Evolutionary conservation across 2,329 filamentous ascomycete species (phyloP), one percentile per base, ranked within the genome.

Genomic region (Fusarium palustre): DNA sequence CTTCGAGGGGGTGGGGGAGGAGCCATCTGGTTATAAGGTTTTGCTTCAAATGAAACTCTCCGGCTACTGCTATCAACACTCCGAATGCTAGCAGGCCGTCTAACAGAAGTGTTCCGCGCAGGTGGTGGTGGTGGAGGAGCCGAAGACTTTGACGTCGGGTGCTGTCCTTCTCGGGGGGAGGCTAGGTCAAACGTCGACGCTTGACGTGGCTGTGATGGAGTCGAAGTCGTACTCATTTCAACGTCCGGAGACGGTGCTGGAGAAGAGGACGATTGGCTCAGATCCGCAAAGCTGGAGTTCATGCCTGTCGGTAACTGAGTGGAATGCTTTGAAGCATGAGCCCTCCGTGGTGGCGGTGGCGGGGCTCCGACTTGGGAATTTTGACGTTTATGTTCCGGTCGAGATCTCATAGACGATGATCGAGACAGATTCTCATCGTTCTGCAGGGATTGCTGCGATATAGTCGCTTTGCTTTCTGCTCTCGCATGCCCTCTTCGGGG

Each of bases 281-380:
- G 22, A 41, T 61, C 57, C 22, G 82, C 9, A 79, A 82, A 8
- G 79, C 82, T 22, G 78, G 79, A 33, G 55, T 70, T 34, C 64
- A 71, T 42, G 39, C 63, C 56, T 59, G 72, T 43, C 47, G 66
- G 52, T 49, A 69, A 47, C 30, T 71, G 60, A 16, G 55, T 74
- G 5, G 74, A 69, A 42, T 77, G 77, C 38, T 75, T 80, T n/a
- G 79, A 75, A 18, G 69, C 74, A 47, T 81, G 79, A 9, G 82
- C 82, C 31, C 87, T 81, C 45, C 87, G 81, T 11, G 87, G 85
- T 2, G 87, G 85, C 1, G 87, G 87, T 20, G 87, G 87, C 18
- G 87, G 86, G 11, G 84, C 82, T 0, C 86, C 86, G 0, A 80
- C 82, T 55, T 79, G 77, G 20, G 76, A 73, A 59, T 78, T 79